Evolutionary conservation across 192 early-diverging fungal species (phyloP), one percentile per base, ranked within the genome.

Genomic region (Dissophora globulifera): DNA sequence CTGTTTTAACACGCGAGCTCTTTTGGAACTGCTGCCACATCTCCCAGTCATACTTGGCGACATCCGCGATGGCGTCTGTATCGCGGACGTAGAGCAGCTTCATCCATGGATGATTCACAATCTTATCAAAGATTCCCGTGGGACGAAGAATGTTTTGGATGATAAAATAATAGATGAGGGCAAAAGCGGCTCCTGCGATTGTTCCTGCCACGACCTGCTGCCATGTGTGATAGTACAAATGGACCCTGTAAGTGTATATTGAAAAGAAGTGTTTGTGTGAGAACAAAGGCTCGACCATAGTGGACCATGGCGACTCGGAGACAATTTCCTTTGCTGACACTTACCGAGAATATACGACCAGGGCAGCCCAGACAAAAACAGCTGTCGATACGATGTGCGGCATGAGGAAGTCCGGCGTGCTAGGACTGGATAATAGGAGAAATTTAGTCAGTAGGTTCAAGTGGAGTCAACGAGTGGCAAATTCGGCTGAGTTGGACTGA

Each of bases 141-240:
- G 76, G 35, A 9, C 86, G 76, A 19, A 87, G 32, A 19, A 82
- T 30, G 25, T 66, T 30, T 32, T 83, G 65, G 23, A 78, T 55
- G 0, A 81, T n/a, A 11, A 40, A 27, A 42, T 80, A 93, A 85
- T 91, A 95, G 3, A 76, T 8, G 2, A 82, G 23, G 0, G 87
- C 92, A 71, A 90, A 88, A 0, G 75, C 23, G 0, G 66, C 46
- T 17, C 94, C 94, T 25, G 86, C 51, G 19, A 78, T 52, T 3
- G 83, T 63, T 7, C 94, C 94, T 22, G 85, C 85, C 3, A 86
- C n/a, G 9, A 94, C 92, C 74, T 95, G 94, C 29, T 80, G 68
- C 35, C 82, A 56, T 0, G 89, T 92, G 51, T 95, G 94, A 75
- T 94, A 94, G 11, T 81, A 78, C 2, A 95, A 70, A 61, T 93